phyloP scores from a whole-genome alignment of 1,139 yeast species.

The Dujonia santamariae region DNA sequence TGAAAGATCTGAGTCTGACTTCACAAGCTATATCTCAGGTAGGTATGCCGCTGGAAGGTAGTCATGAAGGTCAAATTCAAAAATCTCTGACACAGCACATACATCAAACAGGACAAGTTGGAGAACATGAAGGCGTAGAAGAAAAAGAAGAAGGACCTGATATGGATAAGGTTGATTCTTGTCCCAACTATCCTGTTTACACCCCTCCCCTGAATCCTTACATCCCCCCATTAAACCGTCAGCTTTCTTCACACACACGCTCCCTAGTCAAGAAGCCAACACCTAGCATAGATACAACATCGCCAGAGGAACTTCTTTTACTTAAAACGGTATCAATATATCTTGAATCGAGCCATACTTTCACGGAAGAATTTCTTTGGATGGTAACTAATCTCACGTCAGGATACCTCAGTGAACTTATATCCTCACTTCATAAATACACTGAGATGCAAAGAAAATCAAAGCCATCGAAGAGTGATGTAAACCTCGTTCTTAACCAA shows the following conservation, averaged over 20 bases:
- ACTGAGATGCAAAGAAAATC: conserved; percentile 69
- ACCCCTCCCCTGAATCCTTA: conserved; percentile 1
- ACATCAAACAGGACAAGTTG: too few relatives aligned
- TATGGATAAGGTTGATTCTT: too few relatives aligned
- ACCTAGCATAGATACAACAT: conserved; percentile 3
- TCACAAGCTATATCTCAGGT: too few relatives aligned
- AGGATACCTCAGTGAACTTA: conserved; percentile 47
- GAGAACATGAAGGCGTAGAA: too few relatives aligned
- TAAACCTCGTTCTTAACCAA: conserved; percentile 47
- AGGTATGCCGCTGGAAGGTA: too few relatives aligned
- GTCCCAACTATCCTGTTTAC: not conserved
- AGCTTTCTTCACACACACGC: conserved; percentile 3
- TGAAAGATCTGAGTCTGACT: too few relatives aligned
- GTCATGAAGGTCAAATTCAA: too few relatives aligned
- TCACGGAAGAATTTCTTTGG: conserved; percentile 43
- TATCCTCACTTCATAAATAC: conserved; percentile 47
- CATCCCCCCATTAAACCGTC: conserved; percentile 4
- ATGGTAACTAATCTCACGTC: conserved; percentile 47
- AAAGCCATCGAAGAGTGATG: conserved; percentile 57
- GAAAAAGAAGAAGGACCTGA: too few relatives aligned
- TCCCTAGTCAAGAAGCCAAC: conserved; percentile 1
- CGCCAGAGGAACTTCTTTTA: conserved; percentile 36
- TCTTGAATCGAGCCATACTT: conserved; percentile 33
- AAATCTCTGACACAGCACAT: too few relatives aligned
- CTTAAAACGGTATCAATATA: conserved; percentile 31